These are phyloP conservation scores for Pichia nakasei DNA, from an alignment of 805 yeast species.

Conservation along the genomic window DNA sequence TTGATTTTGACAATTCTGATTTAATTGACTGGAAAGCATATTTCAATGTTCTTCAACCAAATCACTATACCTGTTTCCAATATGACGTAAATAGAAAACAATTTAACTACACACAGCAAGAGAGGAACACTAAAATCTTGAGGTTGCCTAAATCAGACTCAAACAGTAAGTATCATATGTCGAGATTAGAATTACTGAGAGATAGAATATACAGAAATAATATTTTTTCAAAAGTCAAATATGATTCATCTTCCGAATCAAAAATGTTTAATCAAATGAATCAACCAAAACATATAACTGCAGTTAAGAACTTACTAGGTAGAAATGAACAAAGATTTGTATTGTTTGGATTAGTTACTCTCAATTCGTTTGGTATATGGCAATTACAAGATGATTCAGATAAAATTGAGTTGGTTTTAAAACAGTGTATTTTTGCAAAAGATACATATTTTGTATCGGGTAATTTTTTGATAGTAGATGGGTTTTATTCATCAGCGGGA, in stretches of 20 bases:
- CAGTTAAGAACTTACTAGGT: constrained; percentile 79
- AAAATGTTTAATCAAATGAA: constrained; percentile 3
- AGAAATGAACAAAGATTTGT: constrained; percentile 69
- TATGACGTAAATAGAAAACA: constrained; percentile 59
- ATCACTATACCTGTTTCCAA: constrained; percentile 51
- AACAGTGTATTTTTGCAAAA: constrained; percentile 50
- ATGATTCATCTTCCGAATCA: constrained; percentile 3
- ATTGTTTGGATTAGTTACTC: constrained; percentile 66
- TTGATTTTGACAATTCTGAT: neutral
- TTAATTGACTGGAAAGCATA: constrained; percentile 62
- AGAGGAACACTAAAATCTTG: neutral
- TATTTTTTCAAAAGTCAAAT: constrained; percentile 7
- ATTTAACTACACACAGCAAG: constrained; percentile 33
- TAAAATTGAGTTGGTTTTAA: constrained; percentile 54
- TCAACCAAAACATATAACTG: constrained; percentile 38
- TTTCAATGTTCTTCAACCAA: constrained; percentile 56
- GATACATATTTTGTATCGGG: constrained; percentile 69
- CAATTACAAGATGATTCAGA: constrained; percentile 78
- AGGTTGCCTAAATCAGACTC: constrained; percentile 5
- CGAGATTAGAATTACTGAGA: constrained; percentile 52
- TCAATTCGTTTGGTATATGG: constrained; percentile 58
- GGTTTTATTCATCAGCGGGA: constrained; percentile 65
- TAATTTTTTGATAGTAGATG: constrained; percentile 72
- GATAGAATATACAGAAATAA: constrained; percentile 75
- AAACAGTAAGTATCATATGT: constrained; percentile 28